A percentile compares a stretch with the other conserved stretches of the same genome.
Evolutionary conservation across 257 asterid species (phyloP).

Genomic region (Capsicum pubescens): DNA sequence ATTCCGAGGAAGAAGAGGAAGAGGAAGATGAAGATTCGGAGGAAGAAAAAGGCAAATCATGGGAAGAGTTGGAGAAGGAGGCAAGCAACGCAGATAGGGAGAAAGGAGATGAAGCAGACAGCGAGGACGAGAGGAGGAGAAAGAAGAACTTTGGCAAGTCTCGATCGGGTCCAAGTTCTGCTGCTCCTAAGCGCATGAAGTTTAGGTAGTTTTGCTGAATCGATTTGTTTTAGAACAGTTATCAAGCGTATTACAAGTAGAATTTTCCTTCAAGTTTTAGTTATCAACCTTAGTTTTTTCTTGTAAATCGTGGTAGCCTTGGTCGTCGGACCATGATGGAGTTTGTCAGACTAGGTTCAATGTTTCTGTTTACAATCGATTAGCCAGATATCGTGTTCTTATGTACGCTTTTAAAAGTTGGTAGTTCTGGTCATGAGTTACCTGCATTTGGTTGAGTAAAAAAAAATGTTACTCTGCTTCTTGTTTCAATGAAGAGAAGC

Average conservation of each 20-base stretch:
- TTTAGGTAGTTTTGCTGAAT: conserved; percentile 16
- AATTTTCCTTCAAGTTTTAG: background rate
- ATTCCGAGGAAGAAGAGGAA: conserved; percentile 33
- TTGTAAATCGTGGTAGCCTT: background rate
- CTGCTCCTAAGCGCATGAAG: conserved; percentile 13
- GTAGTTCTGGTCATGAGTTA: background rate
- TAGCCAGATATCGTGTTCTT: background rate
- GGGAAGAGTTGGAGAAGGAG: conserved; percentile 42
- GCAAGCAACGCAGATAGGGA: conserved; percentile 41
- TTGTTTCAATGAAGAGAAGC: background rate
- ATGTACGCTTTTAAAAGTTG: background rate
- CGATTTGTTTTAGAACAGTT: background rate
- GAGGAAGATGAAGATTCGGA: conserved; percentile 34
- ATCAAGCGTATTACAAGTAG: background rate
- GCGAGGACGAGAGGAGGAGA: conserved; percentile 43
- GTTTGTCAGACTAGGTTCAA: background rate
- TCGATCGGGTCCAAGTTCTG: conserved; percentile 15
- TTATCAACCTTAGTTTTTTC: background rate
- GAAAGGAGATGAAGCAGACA: conserved; percentile 39
- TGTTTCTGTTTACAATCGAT: background rate
- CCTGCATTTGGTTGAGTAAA: background rate
- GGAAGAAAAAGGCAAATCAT: conserved; percentile 41
- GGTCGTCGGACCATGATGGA: background rate
- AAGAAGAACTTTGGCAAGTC: conserved; percentile 38
- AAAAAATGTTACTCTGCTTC: background rate